These are phyloP conservation scores for Solanum hybrid DNA, from an alignment of 305 asterid genomes.

Conservation along the genomic window DNA sequence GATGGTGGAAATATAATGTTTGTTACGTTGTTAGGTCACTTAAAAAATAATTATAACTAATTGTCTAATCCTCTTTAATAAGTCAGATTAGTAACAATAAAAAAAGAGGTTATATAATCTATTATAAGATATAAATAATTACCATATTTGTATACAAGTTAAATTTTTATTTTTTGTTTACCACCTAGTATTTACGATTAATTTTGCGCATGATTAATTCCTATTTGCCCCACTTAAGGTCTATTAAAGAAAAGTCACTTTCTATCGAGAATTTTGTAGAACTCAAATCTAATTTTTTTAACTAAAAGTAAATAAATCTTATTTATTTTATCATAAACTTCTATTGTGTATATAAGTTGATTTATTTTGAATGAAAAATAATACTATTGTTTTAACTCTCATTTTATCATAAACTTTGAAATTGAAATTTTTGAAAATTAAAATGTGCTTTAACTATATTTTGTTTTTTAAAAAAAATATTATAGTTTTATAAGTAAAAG, in stretches of 20 bases:
- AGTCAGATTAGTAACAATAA: neutral
- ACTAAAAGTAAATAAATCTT: neutral
- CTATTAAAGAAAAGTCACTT: neutral
- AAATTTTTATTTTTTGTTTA: neutral
- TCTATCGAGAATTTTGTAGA: neutral
- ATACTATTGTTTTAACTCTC: neutral
- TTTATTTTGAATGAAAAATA: neutral
- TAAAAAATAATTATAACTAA: neutral
- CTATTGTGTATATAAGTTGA: neutral
- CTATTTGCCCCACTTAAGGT: neutral
- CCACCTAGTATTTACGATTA: neutral
- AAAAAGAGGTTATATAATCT: neutral
- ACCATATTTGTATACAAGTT: neutral
- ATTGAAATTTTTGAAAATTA: neutral
- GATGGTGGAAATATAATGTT: neutral
- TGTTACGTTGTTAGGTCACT: no score
- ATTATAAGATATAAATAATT: neutral
- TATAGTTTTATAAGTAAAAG: no score
- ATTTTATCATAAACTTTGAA: neutral
- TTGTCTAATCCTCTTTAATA: neutral
- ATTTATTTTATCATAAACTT: neutral
- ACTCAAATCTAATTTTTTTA: neutral
- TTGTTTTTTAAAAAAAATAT: accelerated
- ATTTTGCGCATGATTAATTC: neutral
- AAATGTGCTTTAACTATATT: no score